Base-by-base conservation (phyloP, 177 flowering plant genomes). In the Vitis hybrid region DNA sequence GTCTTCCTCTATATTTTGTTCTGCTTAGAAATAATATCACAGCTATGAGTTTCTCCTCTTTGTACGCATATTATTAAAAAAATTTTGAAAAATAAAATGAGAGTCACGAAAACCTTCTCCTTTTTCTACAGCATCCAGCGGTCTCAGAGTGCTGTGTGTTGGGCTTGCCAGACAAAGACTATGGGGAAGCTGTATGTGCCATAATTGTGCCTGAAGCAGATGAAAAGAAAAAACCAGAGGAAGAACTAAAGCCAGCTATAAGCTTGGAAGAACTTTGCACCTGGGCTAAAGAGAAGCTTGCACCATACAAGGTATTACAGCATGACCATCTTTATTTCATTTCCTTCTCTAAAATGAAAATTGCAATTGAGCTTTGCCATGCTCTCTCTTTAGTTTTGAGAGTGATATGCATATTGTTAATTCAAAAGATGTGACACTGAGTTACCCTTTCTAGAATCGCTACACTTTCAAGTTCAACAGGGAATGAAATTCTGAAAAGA, bases 281-380 rank as follows among this genome's bases (percentile, higher is more conserved):
- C 14, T 92, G 97, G 98, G 99, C 98, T 15, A 89, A 89, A 77
- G 94, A 88, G 62, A 92, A 85, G 75, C 98, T 93, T 80, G 99
- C 98, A 45, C 94, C 97, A 3, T 93, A 92, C 85, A 96, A 96
- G 97, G 99, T 93, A 67, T 53, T 56, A 63, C 33, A 56, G 66
- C 22, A 21, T 29, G 18, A 1, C 56, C 69, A 11, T 70, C 56
- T 70, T 49, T 48, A 51, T 9, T 33, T 21, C 12, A 10, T 5
- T 50, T 39, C 53, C 21, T 53, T 48, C 60, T 18, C 16, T 57
- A 60, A 39, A 64, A 4, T 22, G 66, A 31, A 64, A 11, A 56
- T 45, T 52, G 4, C 29, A 1, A 14, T 13, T 63, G 52, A 21
- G 9, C 56, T 49, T 26, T n/a, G 52, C 5, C 21, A 8, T 61